Base-by-base conservation (phyloP, 805 yeast species). In the Nakazawaea wickerhamii region DNA sequence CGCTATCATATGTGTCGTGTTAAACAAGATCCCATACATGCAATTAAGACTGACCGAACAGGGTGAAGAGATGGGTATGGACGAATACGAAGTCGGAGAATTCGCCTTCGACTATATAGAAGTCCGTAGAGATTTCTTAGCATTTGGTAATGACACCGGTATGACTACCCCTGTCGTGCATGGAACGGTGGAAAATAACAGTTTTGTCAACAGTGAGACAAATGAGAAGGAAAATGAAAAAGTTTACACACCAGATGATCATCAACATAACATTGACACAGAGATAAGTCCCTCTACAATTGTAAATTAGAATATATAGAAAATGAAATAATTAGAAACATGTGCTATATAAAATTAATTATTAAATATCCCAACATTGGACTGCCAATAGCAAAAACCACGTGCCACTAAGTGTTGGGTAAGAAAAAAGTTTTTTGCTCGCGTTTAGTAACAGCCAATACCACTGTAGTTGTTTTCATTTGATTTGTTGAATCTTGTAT, bases 41-140 rank as follows among this genome's bases (percentile, higher is more conserved):
- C 71, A 81, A 40, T 68, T 93, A 55, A 75, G 97, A 57, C 88
- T 88, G 4, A 72, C 78, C 48, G 95, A 85, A 60, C 81, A 82
- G 26, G 96, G 83, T 18, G 99, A 91, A 62, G 86, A 82, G 49
- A 69, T 71, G 25, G 99, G 99, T 45, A 76, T 90, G 67, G 99
- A 91, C 61, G 97, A 90, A 61, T 95, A 88, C 64, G 96, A 91
- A 66, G 86, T 91, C 52, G 99, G 98, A 40, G 99, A 91, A 65
- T 91, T 90, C 65, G 98, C 98, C n/a, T 91, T 91, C 61, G 98
- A 91, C 63, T 91, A 89, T 59, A 96, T 91, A 45, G 99, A 91
- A 68, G 95, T 91, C 11, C 79, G 98, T 64, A 77, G 98, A 60
- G 96, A 90, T 65, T 91, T 81, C 62, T 73, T 81, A 54, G 78